Base-by-base conservation (phyloP, 208 protist genomes). In the Crithidia brevicula region DNA sequence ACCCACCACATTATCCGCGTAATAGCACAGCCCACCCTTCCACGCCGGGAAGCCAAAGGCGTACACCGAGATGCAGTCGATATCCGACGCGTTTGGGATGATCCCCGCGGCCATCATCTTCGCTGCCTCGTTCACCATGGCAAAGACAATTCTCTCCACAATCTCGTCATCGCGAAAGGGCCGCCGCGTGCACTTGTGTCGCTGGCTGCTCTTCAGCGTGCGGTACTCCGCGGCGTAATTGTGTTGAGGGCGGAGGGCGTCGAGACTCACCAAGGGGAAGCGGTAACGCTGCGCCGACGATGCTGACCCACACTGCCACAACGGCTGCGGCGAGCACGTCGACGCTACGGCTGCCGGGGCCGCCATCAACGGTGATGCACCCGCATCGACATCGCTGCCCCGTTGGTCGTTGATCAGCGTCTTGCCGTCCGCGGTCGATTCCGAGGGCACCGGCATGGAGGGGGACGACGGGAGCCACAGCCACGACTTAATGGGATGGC, bases 81-180 rank as follows among this genome's bases (percentile, higher is more conserved):
- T 77, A 57, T 96, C 94, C 4, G 81, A 54, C 1, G 88, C 77
- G 67, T 79, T 74, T 15, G 51, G 42, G 38, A 93, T 88, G 25
- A 94, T 74, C 13, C 85, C 84, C 10, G 94, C 94, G 20, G 82
- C 57, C 46, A 98, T 67, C 30, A 97, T 51, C 45, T 77, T 83
- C 13, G 79, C 95, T 10, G 91, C 88, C 72, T 98, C 96, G 77
- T 98, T 98, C 20, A 97, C 72, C 68, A 96, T 83, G 13, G 82
- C 74, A 53, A 98, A 89, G 13, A 97, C 50, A 46, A 95, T 85
- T 49, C 88, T 82, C 47, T 97, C 89, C 16, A 90, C 64, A 25
- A 98, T 93, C 38, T 98, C 93, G n/a, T 83, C 76, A 15, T 90
- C 76, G 34, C 62, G 78, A 52, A 94, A 77, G 38, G 89, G 76